A percentile compares a stretch with the other conserved stretches of the same genome.
Evolutionary conservation across 1,284 basidiomycete species (phyloP).

Genomic region (Phellopilus nigrolimitatus): DNA sequence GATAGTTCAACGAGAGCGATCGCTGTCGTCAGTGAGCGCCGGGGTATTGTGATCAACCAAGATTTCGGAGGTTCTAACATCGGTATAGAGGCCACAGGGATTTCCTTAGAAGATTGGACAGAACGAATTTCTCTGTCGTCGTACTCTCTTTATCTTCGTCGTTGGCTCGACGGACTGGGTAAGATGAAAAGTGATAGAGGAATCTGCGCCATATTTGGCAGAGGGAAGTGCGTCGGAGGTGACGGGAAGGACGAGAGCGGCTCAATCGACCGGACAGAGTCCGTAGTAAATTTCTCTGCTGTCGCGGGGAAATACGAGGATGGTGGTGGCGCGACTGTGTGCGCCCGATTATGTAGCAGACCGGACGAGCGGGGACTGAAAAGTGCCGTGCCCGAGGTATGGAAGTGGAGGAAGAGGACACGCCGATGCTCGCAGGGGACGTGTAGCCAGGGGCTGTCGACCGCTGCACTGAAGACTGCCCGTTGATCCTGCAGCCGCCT

Average conservation of each 20-base stretch:
- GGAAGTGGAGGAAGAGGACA: conserved; percentile 5
- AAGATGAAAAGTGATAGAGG: conserved; percentile 5
- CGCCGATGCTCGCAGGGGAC: background rate
- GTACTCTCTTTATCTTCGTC: background rate
- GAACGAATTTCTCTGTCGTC: background rate
- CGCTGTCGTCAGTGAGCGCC: conserved; percentile 5
- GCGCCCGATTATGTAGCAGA: background rate
- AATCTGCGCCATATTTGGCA: conserved; percentile 39
- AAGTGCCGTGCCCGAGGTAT: conserved; percentile 1
- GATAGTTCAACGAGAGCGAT: conserved; percentile 5
- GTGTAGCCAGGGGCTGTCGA: conserved; percentile 5
- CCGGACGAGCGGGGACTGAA: background rate
- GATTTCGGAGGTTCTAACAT: background rate
- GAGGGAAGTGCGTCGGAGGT: conserved; percentile 67
- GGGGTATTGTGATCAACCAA: conserved; percentile 4
- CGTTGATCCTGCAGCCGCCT: background rate
- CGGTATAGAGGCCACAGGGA: background rate
- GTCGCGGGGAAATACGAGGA: conserved; percentile 8
- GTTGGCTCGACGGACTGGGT: background rate
- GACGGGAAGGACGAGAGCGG: conserved; percentile 66
- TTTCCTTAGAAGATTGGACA: background rate
- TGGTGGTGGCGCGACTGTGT: conserved; percentile 3
- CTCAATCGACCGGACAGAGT: conserved; percentile 49
- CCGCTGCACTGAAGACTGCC: background rate
- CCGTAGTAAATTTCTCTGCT: conserved; percentile 26